Evolutionary conservation across 352 stramenopile genomes (phyloP).

Genomic region (Pythium coloratum): DNA sequence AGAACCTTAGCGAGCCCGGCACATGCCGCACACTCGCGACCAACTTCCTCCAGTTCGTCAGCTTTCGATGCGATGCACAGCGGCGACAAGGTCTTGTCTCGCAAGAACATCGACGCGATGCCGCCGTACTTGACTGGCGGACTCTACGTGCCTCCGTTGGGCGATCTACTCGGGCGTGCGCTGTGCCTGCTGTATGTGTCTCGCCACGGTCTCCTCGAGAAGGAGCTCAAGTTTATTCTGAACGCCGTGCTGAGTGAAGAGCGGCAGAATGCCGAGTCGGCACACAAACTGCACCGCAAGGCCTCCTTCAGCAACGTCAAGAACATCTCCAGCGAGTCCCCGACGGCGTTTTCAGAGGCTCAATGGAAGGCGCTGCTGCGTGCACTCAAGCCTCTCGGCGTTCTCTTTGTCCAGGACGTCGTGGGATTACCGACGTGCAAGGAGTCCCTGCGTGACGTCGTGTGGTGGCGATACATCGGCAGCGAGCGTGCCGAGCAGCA

Average conservation of each 20-base stretch:
- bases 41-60: not conserved
- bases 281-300: slow-evolving; percentile 29
- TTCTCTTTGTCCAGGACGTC: slow-evolving; percentile 85
- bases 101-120: slow-evolving; percentile 18
- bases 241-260: slow-evolving; percentile 59
- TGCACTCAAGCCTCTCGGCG: slow-evolving; percentile 65
- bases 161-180: slow-evolving; percentile 70
- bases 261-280: slow-evolving; percentile 16
- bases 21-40: not conserved
- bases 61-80: not conserved
- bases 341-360: slow-evolving; percentile 60
- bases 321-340: slow-evolving; percentile 28
- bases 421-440: slow-evolving; percentile 88
- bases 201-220: slow-evolving; percentile 85
- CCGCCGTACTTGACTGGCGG: slow-evolving; percentile 70
- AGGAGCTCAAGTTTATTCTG: slow-evolving; percentile 83
- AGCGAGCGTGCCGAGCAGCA: slow-evolving; percentile 65
- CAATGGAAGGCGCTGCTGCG: slow-evolving; percentile 75
- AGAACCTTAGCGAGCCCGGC: not conserved
- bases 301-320: slow-evolving; percentile 34
- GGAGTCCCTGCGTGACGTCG: slow-evolving; percentile 83
- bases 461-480: slow-evolving; percentile 87
- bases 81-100: slow-evolving; percentile 24
- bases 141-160: slow-evolving; percentile 50
- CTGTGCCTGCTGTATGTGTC: slow-evolving; percentile 88